phyloP scores from a whole-genome alignment of 2,329 filamentous ascomycete genomes.

The Juglanconis sp. region DNA sequence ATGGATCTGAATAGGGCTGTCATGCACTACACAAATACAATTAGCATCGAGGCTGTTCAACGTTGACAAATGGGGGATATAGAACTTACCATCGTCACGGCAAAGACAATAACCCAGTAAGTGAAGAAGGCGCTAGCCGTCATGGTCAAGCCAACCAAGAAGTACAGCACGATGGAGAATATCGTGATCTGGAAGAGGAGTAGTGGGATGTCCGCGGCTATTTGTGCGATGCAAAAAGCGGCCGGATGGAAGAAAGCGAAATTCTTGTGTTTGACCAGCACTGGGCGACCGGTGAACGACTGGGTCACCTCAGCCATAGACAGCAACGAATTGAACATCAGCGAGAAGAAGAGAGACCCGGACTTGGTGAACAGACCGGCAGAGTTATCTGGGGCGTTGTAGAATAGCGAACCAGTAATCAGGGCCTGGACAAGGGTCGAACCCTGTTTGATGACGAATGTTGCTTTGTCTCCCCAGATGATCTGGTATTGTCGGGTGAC shows the following conservation, averaged over 20 bases:
- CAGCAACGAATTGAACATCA: conserved; percentile 60
- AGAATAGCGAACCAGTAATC: conserved; percentile 65
- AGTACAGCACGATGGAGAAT: conserved; percentile 60
- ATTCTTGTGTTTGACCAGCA: conserved; percentile 55
- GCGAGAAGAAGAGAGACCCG: conserved; percentile 61
- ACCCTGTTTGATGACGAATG: conserved; percentile 60
- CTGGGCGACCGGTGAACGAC: conserved; percentile 58
- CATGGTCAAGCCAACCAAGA: conserved; percentile 54
- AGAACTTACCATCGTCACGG: background rate
- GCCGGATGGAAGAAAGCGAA: conserved; percentile 58
- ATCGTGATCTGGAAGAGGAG: conserved; percentile 54
- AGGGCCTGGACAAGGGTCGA: conserved; percentile 57
- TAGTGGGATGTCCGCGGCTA: conserved; percentile 52
- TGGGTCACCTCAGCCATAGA: conserved; percentile 65
- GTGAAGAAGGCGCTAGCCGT: conserved; percentile 34
- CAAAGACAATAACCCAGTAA: background rate
- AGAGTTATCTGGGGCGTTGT: conserved; percentile 55
- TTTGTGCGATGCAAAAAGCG: conserved; percentile 55
- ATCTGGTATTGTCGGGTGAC: conserved; percentile 63
- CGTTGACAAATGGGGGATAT: too few species aligned
- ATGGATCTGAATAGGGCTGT: conserved; percentile 42
- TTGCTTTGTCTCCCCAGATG: conserved; percentile 61
- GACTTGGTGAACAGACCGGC: conserved; percentile 61
- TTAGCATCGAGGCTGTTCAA: too few species aligned
- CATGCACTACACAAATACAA: too few species aligned